Conservation (phyloP, 345 rosid genomes). For the Psidium guajava region DNA sequence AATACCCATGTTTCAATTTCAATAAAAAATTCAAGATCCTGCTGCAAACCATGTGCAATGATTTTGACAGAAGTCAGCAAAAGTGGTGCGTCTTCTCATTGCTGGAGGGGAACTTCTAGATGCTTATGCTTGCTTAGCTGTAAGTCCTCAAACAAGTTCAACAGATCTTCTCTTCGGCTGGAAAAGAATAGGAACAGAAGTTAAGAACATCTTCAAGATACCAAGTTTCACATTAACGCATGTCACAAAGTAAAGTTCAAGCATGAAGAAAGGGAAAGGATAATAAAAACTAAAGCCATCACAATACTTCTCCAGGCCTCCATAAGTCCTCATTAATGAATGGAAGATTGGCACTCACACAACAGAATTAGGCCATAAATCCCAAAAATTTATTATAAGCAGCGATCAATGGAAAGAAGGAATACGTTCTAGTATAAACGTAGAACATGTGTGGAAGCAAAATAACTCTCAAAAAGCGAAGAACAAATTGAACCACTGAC, state of each 20-base stretch:
- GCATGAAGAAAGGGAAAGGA: neutral
- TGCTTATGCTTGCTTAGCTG: neutral
- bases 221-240: neutral
- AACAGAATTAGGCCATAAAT: neutral
- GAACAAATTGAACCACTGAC: neutral
- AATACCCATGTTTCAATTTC: neutral
- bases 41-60: neutral
- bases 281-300: neutral
- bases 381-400: neutral
- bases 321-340: neutral
- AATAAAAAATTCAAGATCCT: neutral
- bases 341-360: neutral
- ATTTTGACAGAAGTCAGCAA: neutral
- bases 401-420: neutral
- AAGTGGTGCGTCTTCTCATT: neutral
- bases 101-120: neutral
- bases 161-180: slow-evolving; percentile 12
- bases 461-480: neutral
- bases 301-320: neutral
- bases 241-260: neutral
- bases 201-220: neutral
- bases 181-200: neutral
- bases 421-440: neutral
- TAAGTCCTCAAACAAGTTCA: slow-evolving; percentile 1
- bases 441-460: neutral